phyloP scores from a whole-genome alignment of 2,329 filamentous ascomycete genomes.

The Pyricularia grisea region DNA sequence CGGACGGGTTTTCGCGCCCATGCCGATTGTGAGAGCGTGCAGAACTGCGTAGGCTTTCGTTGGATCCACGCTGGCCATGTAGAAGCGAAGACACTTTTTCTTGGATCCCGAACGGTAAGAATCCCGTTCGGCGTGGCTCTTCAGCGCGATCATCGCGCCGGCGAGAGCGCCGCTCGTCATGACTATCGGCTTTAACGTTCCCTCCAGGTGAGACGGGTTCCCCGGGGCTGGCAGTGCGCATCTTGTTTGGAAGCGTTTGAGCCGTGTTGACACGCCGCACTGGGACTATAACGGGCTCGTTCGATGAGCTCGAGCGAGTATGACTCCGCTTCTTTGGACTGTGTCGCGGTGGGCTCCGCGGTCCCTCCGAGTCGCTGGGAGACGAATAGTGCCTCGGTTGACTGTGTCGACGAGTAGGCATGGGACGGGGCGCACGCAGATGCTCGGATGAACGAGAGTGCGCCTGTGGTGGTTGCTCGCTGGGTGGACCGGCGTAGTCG shows the following conservation, averaged over 20 bases:
- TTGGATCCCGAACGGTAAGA: not conserved
- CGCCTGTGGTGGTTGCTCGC: conserved; percentile 1
- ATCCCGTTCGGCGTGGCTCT: conserved; percentile 18
- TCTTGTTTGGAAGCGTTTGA: not conserved
- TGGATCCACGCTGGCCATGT: conserved; percentile 24
- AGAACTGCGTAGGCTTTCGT: conserved; percentile 8
- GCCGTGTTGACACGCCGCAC: conserved; percentile 19
- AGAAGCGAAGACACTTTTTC: conserved; percentile 27
- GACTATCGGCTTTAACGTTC: not conserved
- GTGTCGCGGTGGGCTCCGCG: conserved; percentile 13
- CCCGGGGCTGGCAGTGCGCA: conserved; percentile 4
- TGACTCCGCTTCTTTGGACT: conserved; percentile 13
- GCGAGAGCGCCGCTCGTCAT: conserved; percentile 2
- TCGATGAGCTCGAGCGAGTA: conserved; percentile 13
- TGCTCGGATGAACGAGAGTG: conserved; percentile 18
- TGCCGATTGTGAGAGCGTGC: conserved; percentile 17
- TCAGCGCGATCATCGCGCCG: conserved; percentile 15
- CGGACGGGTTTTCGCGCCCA: conserved; percentile 29
- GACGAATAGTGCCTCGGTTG: conserved; percentile 35
- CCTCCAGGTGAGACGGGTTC: conserved; percentile 17
- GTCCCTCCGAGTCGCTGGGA: conserved; percentile 31
- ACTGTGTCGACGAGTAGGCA: conserved; percentile 34
- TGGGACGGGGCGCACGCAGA: conserved; percentile 23
- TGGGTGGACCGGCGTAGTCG: conserved; percentile 28
- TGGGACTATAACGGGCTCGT: conserved; percentile 18